phyloP scores from a whole-genome alignment of 345 rosid genomes.

The Rhodamnia argentea region DNA sequence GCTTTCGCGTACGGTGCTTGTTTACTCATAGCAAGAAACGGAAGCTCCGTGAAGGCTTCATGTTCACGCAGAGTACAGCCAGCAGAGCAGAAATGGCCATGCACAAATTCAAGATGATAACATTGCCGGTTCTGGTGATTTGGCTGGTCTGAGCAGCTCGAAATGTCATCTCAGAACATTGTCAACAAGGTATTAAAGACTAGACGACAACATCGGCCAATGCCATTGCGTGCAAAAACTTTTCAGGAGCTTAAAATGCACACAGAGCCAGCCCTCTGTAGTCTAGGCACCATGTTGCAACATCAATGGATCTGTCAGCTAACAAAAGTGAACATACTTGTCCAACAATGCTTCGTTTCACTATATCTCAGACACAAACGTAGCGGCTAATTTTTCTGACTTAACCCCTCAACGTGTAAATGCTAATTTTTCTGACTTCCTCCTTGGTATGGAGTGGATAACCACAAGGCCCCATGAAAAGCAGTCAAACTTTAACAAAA shows the following conservation, averaged over 20 bases:
- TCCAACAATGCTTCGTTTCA: rapidly evolving
- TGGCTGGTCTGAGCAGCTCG: background rate
- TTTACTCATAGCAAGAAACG: background rate
- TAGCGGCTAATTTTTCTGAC: background rate
- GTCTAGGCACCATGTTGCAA: rapidly evolving
- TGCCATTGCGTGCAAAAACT: background rate
- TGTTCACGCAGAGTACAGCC: background rate
- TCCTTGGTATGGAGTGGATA: too few species aligned
- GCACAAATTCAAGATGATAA: background rate
- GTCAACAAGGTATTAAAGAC: background rate
- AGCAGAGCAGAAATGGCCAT: background rate
- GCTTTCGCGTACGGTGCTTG: background rate
- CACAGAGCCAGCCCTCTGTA: background rate
- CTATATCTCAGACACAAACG: background rate
- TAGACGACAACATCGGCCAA: background rate
- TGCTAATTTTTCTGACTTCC: background rate
- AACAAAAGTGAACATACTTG: background rate
- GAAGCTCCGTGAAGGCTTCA: background rate
- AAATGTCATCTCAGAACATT: background rate
- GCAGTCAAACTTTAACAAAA: background rate
- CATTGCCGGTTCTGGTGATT: background rate
- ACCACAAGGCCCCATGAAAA: background rate
- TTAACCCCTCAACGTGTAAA: too few species aligned
- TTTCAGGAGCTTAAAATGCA: background rate
- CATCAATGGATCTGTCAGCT: background rate